phyloP scores from a whole-genome alignment of 192 early-diverging fungal species.

The Fimicolochytrium jonesii region DNA sequence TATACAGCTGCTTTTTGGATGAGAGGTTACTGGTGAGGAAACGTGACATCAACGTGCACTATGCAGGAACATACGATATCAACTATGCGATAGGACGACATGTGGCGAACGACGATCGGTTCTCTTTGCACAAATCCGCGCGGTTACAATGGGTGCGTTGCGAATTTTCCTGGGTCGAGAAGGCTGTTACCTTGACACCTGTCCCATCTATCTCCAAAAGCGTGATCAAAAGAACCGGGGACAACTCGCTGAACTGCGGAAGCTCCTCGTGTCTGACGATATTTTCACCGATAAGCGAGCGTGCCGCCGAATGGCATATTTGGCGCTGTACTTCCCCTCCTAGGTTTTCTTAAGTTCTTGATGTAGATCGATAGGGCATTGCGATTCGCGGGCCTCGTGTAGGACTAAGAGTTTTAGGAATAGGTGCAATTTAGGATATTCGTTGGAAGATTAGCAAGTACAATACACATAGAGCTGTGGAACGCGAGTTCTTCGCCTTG shows the following conservation, averaged over 20 bases:
- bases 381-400: too few relatives aligned
- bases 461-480: too few relatives aligned
- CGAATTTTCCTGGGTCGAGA: neutral
- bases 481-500: too few relatives aligned
- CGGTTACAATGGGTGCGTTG: conserved; percentile 31
- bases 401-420: too few relatives aligned
- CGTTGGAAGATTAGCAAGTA: too few relatives aligned
- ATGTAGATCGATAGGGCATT: too few relatives aligned
- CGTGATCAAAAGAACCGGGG: conserved; percentile 35
- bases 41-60: neutral
- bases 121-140: conserved; percentile 39
- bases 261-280: conserved; percentile 36
- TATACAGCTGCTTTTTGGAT: too few relatives aligned
- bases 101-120: conserved; percentile 40
- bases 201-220: too few relatives aligned
- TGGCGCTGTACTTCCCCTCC: conserved; percentile 38
- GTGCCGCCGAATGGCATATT: conserved; percentile 44
- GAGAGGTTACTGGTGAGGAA: neutral
- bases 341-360: too few relatives aligned
- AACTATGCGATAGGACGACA: conserved; percentile 47
- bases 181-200: neutral
- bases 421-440: too few relatives aligned
- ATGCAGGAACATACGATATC: conserved; percentile 40
- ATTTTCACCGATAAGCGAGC: conserved; percentile 49
- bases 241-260: conserved; percentile 31